Conservation (phyloP, 371 early-diverging fungal species). For the Mortierella sp. region DNA sequence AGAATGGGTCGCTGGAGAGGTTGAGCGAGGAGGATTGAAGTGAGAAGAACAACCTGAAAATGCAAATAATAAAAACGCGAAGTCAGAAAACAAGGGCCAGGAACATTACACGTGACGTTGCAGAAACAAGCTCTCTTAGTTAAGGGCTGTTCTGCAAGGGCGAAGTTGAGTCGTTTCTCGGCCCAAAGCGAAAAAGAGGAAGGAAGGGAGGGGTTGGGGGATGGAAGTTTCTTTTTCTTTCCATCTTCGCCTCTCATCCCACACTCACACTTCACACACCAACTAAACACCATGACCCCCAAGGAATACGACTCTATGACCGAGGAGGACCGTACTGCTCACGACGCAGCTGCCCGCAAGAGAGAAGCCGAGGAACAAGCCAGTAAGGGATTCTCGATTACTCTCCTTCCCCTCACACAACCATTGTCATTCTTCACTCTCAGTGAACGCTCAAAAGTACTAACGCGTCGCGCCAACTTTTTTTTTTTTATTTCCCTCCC, state of each 20-base stretch:
- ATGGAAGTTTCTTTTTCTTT: slow-evolving; percentile 14
- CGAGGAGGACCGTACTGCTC: slow-evolving; percentile 61
- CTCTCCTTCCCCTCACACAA: not conserved
- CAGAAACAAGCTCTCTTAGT: not conserved
- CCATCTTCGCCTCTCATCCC: slow-evolving; percentile 12
- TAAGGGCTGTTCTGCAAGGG: slow-evolving; percentile 12
- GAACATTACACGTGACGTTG: not conserved
- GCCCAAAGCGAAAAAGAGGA: not conserved
- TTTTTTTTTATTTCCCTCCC: not conserved
- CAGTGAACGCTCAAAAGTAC: not conserved
- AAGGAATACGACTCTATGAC: slow-evolving; percentile 60
- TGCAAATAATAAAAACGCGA: not conserved
- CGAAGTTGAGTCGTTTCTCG: not conserved
- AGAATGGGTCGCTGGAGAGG: too few species aligned
- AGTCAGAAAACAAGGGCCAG: not conserved
- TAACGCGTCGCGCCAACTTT: not conserved
- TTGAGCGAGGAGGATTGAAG: not conserved
- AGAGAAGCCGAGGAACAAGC: slow-evolving; percentile 76
- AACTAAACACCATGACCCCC: not conserved
- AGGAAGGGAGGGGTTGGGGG: not conserved
- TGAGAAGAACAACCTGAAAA: not conserved
- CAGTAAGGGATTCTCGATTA: slow-evolving; percentile 19
- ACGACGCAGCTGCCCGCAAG: slow-evolving; percentile 57
- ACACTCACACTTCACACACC: not conserved
- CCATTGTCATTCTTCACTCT: too few species aligned